These are phyloP conservation scores for Lentinula detonsa DNA, from an alignment of 768 basidiomycete genomes.

Conservation along the genomic window DNA sequence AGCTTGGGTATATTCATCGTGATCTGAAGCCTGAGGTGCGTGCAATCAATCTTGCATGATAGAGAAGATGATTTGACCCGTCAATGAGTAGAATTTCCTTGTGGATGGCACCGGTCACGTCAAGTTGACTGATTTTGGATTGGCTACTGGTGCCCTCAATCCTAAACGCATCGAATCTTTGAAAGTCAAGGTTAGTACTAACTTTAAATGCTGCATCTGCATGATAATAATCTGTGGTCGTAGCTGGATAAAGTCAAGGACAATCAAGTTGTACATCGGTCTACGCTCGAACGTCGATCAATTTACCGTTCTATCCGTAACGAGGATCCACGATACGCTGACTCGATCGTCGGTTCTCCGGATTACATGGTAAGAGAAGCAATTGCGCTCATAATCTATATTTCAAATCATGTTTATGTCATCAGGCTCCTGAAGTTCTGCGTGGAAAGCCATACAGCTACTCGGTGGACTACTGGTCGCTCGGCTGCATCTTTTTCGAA, in stretches of 20 bases:
- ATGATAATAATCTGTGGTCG: background rate
- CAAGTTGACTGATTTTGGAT: conserved; percentile 95
- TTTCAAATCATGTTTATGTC: background rate
- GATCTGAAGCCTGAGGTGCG: conserved; percentile 95
- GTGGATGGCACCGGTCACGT: conserved; percentile 95
- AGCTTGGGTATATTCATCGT: conserved; percentile 96
- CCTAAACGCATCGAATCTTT: conserved; percentile 92
- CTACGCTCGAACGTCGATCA: conserved; percentile 90
- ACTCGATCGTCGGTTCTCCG: conserved; percentile 95
- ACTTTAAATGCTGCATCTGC: conserved; percentile 4
- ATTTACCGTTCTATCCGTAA: conserved; percentile 90
- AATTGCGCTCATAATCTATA: too few relatives aligned
- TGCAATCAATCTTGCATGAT: background rate
- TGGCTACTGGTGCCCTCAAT: conserved; percentile 94
- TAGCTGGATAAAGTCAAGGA: conserved; percentile 97
- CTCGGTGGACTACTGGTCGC: conserved; percentile 97
- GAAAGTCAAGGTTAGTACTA: conserved; percentile 62
- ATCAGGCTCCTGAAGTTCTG: conserved; percentile 78
- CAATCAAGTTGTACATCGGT: conserved; percentile 81
- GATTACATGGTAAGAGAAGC: conserved; percentile 82
- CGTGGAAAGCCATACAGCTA: conserved; percentile 93
- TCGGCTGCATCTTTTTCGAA: conserved; percentile 98
- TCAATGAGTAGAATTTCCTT: conserved; percentile 74
- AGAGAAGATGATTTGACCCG: background rate
- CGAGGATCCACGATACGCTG: conserved; percentile 89